Evolutionary conservation across 352 stramenopile species (phyloP).

Genomic region (Globisporangium canariense): DNA sequence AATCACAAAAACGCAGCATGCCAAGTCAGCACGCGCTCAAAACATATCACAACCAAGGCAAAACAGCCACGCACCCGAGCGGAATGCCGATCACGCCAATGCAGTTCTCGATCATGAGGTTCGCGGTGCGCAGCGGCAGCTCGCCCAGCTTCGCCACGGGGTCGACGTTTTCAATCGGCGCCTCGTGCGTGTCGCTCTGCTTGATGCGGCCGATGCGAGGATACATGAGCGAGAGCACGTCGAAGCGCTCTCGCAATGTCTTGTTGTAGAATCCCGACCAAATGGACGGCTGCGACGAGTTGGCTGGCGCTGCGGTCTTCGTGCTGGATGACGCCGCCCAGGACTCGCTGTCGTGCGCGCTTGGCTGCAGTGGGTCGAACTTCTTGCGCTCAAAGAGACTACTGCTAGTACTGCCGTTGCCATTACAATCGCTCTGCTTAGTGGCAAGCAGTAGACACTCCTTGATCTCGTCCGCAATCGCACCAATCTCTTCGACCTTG

Average conservation of each 20-base stretch:
- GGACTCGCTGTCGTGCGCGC: slow-evolving; percentile 29
- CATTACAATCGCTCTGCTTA: slow-evolving; percentile 1
- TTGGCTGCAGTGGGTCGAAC: slow-evolving; percentile 47
- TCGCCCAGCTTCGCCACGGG: slow-evolving; percentile 55
- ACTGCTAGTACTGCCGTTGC: slow-evolving; percentile 4
- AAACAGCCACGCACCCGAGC: slow-evolving; percentile 42
- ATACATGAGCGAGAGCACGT: slow-evolving; percentile 86
- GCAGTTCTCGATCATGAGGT: slow-evolving; percentile 90
- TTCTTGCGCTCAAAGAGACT: slow-evolving; percentile 25
- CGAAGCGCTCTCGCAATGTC: slow-evolving; percentile 74
- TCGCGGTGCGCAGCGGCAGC: slow-evolving; percentile 70
- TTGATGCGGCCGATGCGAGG: slow-evolving; percentile 54
- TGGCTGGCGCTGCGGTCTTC: slow-evolving; percentile 14
- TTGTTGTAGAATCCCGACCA: slow-evolving; percentile 91
- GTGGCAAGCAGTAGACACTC: slow-evolving; percentile 12
- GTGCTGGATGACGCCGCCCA: slow-evolving; percentile 18
- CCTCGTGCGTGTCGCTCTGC: slow-evolving; percentile 15
- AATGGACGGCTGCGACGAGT: slow-evolving; percentile 60
- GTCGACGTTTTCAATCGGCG: slow-evolving; percentile 21
- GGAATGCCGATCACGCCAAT: slow-evolving; percentile 83
- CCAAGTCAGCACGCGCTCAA: not conserved
- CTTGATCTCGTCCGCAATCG: slow-evolving; percentile 25
- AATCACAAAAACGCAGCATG: not conserved
- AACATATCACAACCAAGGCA: not conserved
- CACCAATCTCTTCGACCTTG: slow-evolving; percentile 14